Conservation (phyloP, 441 rosid species). For the Brassica hybrid region DNA sequence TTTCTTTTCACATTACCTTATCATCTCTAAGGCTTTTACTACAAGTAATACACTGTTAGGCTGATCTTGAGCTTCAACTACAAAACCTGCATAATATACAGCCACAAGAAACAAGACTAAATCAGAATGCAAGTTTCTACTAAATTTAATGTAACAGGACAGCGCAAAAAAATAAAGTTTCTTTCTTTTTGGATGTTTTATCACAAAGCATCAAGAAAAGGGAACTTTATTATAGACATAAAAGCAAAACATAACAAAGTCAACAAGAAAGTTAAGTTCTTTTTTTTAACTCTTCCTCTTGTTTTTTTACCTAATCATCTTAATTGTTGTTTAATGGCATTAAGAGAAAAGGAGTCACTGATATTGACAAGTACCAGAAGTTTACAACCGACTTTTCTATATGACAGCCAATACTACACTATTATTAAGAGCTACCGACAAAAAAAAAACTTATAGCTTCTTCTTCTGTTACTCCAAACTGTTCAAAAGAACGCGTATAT, state of each 20-base stretch:
- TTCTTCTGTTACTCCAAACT: too few species aligned
- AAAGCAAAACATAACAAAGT: constrained; percentile 7
- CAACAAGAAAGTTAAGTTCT: constrained; percentile 17
- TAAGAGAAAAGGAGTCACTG: constrained; percentile 3
- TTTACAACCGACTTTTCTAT: too few species aligned
- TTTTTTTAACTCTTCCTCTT: neutral
- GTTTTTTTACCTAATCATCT: constrained; percentile 9
- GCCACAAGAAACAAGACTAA: neutral
- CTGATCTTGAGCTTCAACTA: constrained; percentile 7
- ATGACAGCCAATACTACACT: too few species aligned
- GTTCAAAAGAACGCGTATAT: too few species aligned
- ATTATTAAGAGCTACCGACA: too few species aligned
- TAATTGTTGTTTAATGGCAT: constrained; percentile 22
- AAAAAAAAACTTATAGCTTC: too few species aligned
- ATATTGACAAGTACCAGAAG: too few species aligned
- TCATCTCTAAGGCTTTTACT: constrained; percentile 14
- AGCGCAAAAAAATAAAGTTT: neutral
- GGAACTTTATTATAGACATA: neutral
- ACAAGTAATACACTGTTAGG: neutral
- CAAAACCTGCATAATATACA: constrained; percentile 14
- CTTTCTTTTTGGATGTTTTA: neutral
- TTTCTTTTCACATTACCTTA: constrained; percentile 15
- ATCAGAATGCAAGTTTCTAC: neutral
- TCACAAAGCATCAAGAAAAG: neutral
- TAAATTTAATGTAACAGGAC: neutral